These are phyloP conservation scores for Leptographium flavum DNA, from an alignment of 2,329 filamentous ascomycete genomes.

Conservation along the genomic window DNA sequence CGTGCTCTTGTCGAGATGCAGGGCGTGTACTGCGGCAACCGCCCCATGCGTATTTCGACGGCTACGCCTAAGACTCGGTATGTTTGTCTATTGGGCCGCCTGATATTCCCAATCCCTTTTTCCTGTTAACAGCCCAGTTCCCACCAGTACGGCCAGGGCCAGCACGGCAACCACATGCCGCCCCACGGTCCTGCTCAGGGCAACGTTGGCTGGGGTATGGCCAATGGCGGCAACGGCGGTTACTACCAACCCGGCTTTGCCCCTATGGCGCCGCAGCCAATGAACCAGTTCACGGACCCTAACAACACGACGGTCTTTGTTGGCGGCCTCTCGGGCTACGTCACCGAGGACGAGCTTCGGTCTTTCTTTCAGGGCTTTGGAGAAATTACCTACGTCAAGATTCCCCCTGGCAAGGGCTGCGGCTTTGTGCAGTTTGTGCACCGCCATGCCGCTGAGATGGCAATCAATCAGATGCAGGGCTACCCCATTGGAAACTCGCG, in stretches of 20 bases:
- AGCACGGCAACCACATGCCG: conserved; percentile 25
- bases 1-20: conserved; percentile 96
- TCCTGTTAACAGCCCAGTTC: too few relatives aligned
- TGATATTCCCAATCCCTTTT: background rate
- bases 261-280: conserved; percentile 27
- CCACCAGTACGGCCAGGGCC: conserved; percentile 25
- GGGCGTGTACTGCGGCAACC: conserved; percentile 96
- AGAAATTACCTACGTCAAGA: conserved; percentile 99
- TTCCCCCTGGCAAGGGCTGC: conserved; percentile 95
- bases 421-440: conserved; percentile 99
- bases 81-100: conserved; percentile 9
- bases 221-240: conserved; percentile 15
- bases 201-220: conserved; percentile 25
- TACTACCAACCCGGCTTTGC: conserved; percentile 22
- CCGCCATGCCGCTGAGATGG: conserved; percentile 97
- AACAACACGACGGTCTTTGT: conserved; percentile 99
- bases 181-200: conserved; percentile 24
- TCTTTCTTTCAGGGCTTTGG: conserved; percentile 99
- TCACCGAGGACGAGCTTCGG: conserved; percentile 97
- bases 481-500: conserved; percentile 98
- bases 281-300: conserved; percentile 99
- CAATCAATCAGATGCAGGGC: conserved; percentile 99
- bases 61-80: conserved; percentile 89
- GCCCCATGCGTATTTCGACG: conserved; percentile 96
- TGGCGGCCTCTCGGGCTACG: conserved; percentile 89